Evolutionary conservation across 106 monocot species (phyloP), one percentile per base, ranked within the genome.

Genomic region (Dioscorea zingiberensis): DNA sequence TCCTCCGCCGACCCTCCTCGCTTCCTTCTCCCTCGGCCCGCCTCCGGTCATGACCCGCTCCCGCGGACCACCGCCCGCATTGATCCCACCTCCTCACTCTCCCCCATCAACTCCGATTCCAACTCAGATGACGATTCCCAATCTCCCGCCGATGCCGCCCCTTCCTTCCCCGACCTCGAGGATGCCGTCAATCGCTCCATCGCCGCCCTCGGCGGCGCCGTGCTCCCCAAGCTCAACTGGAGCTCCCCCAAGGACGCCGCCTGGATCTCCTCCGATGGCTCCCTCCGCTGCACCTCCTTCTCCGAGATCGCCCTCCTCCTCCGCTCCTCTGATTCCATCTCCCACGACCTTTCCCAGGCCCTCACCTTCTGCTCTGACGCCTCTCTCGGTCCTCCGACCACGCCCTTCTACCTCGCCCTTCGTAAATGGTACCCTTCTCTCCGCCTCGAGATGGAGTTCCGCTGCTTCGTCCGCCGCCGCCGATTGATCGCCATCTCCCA

Each of bases 221-320:
- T 80, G 15, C 74, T 97, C 47, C 95, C 95, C 53, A 97, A 97
- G 78, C 85, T 97, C 26, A 97, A 97, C 70, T 97, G 95, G 95
- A 88, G 88, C 68, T 65, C 87, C 7, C 95, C 95, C 14, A 97
- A 85, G 56, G 91, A 97, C 65, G 95, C 95, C 22, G 74, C 95
- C 11, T 85, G 77, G 76, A 88, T 97, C 56, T 69, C 78, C 47
- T 21, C 81, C 29, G 71, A 81, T 15, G 88, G 88, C 7, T 72
- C 83, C 16, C 79, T 92, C 23, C 78, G 77, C 28, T 97, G 91
- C 78, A 58, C 72, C 27, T 78, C 85, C 46, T 84, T 97, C 69
- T 62, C 88, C 16, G 95, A 92, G 26, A 76, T 92, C 22, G 80
- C 76, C 28, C 81, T 97, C 30, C 83, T 95, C 14, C 88, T 97